Evolutionary conservation across 345 rosid species (phyloP).

Genomic region (Clausena lansium): DNA sequence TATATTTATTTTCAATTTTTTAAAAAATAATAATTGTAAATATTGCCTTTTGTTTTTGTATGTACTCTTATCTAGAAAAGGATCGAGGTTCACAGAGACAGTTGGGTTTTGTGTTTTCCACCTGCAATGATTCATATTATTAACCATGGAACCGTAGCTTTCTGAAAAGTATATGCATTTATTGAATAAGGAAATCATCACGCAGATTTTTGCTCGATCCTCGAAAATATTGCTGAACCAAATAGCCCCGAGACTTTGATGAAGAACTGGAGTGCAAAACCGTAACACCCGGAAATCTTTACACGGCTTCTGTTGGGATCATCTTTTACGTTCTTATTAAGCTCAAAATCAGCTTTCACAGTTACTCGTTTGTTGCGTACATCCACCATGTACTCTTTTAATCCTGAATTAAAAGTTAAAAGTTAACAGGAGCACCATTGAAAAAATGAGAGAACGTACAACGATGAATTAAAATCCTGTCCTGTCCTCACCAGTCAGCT

Average conservation of each 20-base stretch:
- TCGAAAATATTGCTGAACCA: slow-evolving; percentile 11
- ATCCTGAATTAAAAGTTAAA: slow-evolving; percentile 29
- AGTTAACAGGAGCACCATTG: neutral
- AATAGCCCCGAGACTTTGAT: slow-evolving; percentile 8
- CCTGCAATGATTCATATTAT: no score
- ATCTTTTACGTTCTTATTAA: neutral
- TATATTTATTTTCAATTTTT: no score
- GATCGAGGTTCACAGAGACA: no score
- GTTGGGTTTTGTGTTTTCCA: no score
- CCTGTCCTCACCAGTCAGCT: slow-evolving; percentile 34
- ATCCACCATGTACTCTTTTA: slow-evolving; percentile 47
- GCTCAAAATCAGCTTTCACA: slow-evolving; percentile 37
- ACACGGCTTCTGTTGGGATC: neutral
- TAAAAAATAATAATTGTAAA: no score
- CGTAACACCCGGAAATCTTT: neutral
- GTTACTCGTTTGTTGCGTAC: slow-evolving; percentile 33
- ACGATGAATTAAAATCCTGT: no score
- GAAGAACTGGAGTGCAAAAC: slow-evolving; percentile 7
- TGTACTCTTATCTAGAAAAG: no score
- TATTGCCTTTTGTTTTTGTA: no score
- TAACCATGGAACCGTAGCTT: no score
- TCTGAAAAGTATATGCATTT: no score
- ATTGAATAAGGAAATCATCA: neutral
- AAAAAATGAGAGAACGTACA: neutral
- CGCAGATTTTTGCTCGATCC: neutral